phyloP scores from a whole-genome alignment of 148 eudicot species.

The Spergularia bocconei region DNA sequence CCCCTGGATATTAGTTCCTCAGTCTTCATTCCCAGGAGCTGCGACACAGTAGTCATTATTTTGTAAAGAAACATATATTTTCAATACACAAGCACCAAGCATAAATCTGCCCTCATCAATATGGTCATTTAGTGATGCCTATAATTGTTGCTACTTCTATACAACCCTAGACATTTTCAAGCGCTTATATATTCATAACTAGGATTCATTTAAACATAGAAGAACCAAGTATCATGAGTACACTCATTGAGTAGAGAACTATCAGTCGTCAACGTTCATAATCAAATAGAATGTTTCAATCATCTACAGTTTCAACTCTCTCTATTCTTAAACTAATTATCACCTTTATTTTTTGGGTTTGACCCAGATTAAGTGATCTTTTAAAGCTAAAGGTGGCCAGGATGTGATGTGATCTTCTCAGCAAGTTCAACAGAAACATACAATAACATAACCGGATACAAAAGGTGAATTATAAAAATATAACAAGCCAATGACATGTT shows the following conservation, averaged over 20 bases:
- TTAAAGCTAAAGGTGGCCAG: background rate
- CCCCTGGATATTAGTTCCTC: conserved; percentile 59
- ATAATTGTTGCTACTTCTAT: background rate
- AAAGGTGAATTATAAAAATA: background rate
- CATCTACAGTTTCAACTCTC: no score
- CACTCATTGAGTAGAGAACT: no score
- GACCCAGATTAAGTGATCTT: no score
- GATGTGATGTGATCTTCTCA: background rate
- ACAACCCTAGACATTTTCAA: background rate
- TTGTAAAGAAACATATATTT: background rate
- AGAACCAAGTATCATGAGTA: background rate
- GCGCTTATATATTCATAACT: background rate
- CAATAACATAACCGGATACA: background rate
- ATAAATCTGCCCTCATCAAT: no score
- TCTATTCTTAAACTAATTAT: no score
- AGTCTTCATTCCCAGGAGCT: conserved; percentile 52
- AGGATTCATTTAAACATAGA: background rate
- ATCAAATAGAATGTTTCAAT: no score
- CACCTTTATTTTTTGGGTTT: no score
- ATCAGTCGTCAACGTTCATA: no score
- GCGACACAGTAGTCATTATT: conserved; percentile 16
- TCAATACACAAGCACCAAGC: no score
- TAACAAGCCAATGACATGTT: background rate
- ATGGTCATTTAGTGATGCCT: no score
- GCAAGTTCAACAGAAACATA: no score